phyloP scores from a whole-genome alignment of 164 flowering plant species.

The Aristolochia californica region DNA sequence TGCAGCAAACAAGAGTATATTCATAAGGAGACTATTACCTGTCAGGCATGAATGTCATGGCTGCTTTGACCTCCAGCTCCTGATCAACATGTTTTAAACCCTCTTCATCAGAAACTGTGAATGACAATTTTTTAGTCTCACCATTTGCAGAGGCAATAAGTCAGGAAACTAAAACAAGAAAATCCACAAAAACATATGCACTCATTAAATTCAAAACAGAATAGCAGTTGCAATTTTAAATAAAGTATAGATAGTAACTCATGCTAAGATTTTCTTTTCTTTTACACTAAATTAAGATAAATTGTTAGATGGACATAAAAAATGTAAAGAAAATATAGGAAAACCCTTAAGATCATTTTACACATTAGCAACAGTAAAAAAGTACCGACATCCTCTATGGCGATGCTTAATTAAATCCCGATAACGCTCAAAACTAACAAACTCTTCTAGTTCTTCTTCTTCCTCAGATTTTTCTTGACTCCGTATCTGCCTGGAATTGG shows the following conservation, averaged over 20 bases:
- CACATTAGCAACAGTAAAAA: slow-evolving; percentile 32
- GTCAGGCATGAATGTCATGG: slow-evolving; percentile 40
- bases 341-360: slow-evolving; percentile 2
- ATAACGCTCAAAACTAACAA: slow-evolving; percentile 99
- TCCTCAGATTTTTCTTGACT: slow-evolving; percentile 68
- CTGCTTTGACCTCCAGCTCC: slow-evolving; percentile 69
- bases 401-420: slow-evolving; percentile 99
- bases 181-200: too few relatives aligned
- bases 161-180: too few relatives aligned
- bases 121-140: background rate
- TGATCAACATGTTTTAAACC: slow-evolving; percentile 80
- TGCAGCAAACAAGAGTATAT: background rate
- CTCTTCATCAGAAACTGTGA: slow-evolving; percentile 86
- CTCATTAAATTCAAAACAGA: too few relatives aligned
- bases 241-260: too few relatives aligned
- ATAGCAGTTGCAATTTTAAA: too few relatives aligned
- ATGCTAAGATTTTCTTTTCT: too few relatives aligned
- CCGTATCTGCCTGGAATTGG: slow-evolving; percentile 41
- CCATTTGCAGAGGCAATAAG: too few relatives aligned
- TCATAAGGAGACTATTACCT: slow-evolving; percentile 28
- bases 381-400: slow-evolving; percentile 99
- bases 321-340: background rate
- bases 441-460: slow-evolving; percentile 96
- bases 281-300: too few relatives aligned
- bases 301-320: background rate